These are phyloP conservation scores for Cercospora brassicicola DNA, from an alignment of 2,329 filamentous ascomycete genomes.

Conservation along the genomic window DNA sequence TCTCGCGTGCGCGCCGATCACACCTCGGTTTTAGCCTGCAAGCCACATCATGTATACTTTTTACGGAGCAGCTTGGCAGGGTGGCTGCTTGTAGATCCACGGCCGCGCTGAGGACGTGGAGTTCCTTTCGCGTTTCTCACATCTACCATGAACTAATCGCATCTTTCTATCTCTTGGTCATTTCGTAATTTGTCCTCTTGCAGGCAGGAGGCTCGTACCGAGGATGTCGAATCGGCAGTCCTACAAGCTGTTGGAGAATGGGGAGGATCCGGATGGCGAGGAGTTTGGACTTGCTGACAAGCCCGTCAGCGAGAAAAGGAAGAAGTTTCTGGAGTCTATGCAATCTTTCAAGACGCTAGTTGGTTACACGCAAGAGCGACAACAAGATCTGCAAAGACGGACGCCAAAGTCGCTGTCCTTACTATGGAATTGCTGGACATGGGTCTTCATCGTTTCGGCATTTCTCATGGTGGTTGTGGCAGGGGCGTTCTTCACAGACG, in stretches of 20 bases:
- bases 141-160: neutral
- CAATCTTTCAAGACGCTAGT: constrained; percentile 16
- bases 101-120: neutral
- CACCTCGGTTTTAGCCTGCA: constrained; percentile 4
- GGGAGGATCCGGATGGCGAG: constrained; percentile 14
- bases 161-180: neutral
- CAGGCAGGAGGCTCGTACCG: neutral
- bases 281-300: constrained; percentile 5
- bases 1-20: constrained; percentile 3
- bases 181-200: neutral
- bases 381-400: neutral
- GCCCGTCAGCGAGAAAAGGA: constrained; percentile 2
- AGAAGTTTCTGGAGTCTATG: constrained; percentile 14
- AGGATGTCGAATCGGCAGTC: constrained; percentile 25
- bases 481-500: constrained; percentile 11
- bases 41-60: constrained; percentile 12
- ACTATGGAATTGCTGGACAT: constrained; percentile 19
- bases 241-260: constrained; percentile 26
- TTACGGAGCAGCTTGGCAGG: constrained; percentile 9
- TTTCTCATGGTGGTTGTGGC: constrained; percentile 17
- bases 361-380: constrained; percentile 8
- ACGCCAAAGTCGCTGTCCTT: constrained; percentile 8
- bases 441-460: constrained; percentile 14
- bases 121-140: neutral
- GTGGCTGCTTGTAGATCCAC: neutral